phyloP scores from a whole-genome alignment of 306 rosid species.

The Albizia julibrissin region DNA sequence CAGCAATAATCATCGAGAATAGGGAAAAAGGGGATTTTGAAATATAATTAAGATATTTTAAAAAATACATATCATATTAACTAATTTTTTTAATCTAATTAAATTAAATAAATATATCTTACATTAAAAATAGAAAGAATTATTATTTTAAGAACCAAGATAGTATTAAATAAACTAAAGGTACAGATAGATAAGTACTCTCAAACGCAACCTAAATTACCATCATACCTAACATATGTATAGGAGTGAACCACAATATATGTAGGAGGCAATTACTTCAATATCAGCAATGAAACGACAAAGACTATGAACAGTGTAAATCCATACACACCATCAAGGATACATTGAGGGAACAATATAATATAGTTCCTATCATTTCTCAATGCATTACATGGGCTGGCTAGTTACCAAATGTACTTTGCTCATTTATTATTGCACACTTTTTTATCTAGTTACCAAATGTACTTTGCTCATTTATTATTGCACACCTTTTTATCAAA shows the following conservation, averaged over 20 bases:
- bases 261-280: background rate
- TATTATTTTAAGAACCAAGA: fast-evolving
- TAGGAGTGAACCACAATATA: background rate
- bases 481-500: too few species aligned
- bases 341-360: background rate
- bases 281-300: background rate
- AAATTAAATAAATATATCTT: too few species aligned
- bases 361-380: background rate
- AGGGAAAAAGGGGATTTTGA: too few species aligned
- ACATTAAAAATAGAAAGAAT: fast-evolving
- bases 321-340: background rate
- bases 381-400: background rate
- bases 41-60: fast-evolving
- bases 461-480: too few species aligned
- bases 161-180: too few species aligned
- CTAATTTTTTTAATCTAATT: too few species aligned
- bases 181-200: background rate
- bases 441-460: too few species aligned
- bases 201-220: background rate
- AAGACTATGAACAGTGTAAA: background rate
- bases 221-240: background rate
- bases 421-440: too few species aligned
- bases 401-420: too few species aligned
- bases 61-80: too few species aligned
- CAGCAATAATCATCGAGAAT: too few species aligned